Base-by-base conservation (phyloP, 306 rosid genomes). In the Castanospermum australe region DNA sequence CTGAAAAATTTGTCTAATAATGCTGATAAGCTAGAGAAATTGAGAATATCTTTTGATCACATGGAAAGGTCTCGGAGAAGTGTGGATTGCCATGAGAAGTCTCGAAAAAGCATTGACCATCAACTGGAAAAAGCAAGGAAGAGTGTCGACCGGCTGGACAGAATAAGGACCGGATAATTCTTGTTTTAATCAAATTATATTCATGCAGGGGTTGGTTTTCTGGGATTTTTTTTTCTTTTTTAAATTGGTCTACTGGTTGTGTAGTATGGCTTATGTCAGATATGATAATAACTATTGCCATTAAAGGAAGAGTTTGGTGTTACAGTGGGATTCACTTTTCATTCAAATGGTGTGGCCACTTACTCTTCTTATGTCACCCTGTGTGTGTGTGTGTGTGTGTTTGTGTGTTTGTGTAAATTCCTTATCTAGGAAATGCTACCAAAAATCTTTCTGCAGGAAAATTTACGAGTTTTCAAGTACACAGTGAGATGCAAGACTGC, bases 71-170 rank as follows among this genome's bases (percentile, higher is more conserved):
- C 97, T 14, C 79, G 97, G 81, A 88, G 92, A 85, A 92, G 97
- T 20, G 93, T 92, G 66, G 97, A 92, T 81, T 87, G 90, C 74
- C 93, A 87, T 6, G 97, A 92, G 76, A 92, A 92, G 87, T 88
- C 94, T 52, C 75, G 97, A 47, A 92, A 92, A 73, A 92, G 88
- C 82, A 74, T 88, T 6, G 97, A 92, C 56, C 91, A 90, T 82
- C 94, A 84, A 75, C 32, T 88, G 85, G 97, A 92, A 79, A 85
- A 93, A 64, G 93, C 84, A 8, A 79, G 97, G 80, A 92, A 90
- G 90, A 92, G 97, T 59, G 94, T 92, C 39, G 97, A 92, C 77
- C 90, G 92, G 35, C 54, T 92, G 78, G 97, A 92, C 81, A 90
- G 94, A 90, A 70, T 92, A 88, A 87, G 90, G 81, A 82, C 80